Conservation (phyloP, 805 yeast genomes). For the Clavispora carvajalis region DNA sequence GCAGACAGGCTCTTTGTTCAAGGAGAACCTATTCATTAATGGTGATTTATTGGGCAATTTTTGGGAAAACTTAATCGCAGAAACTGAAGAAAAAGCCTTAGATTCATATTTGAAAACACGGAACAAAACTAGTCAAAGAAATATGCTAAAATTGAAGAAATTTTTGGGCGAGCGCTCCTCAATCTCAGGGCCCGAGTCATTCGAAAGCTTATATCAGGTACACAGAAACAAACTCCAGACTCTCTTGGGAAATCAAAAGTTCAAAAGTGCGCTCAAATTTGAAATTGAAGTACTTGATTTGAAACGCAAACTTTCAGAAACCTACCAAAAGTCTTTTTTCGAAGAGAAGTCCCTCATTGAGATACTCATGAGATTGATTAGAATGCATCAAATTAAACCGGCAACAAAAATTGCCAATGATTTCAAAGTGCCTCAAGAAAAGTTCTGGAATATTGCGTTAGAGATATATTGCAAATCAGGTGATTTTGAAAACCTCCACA, state of each 20-base stretch:
- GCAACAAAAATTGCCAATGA: slow-evolving; percentile 47
- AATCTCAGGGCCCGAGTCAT: slow-evolving; percentile 7
- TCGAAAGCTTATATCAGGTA: slow-evolving; percentile 16
- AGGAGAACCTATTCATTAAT: slow-evolving; percentile 22
- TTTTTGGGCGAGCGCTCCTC: slow-evolving; percentile 13
- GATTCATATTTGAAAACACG: slow-evolving; percentile 28
- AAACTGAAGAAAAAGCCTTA: slow-evolving; percentile 16
- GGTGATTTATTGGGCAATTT: slow-evolving; percentile 36
- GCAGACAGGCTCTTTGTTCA: slow-evolving; percentile 7
- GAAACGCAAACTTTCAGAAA: slow-evolving; percentile 27
- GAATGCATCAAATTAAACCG: slow-evolving; percentile 43
- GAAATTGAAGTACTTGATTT: slow-evolving; percentile 31
- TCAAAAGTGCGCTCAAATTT: slow-evolving; percentile 18
- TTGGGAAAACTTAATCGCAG: slow-evolving; percentile 31
- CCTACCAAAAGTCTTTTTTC: slow-evolving; percentile 28
- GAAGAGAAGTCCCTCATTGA: slow-evolving; percentile 21
- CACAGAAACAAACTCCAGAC: slow-evolving; percentile 20
- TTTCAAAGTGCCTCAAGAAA: slow-evolving; percentile 53
- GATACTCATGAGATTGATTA: slow-evolving; percentile 24
- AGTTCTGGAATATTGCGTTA: slow-evolving; percentile 50
- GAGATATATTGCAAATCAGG: slow-evolving; percentile 41
- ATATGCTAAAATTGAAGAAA: slow-evolving; percentile 12
- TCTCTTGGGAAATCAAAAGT: slow-evolving; percentile 12
- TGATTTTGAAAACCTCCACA: slow-evolving; percentile 50
- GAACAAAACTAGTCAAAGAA: slow-evolving; percentile 22